Evolutionary conservation across 495 filamentous ascomycete species (phyloP).

Genomic region (Lasiosphaeria hispida): DNA sequence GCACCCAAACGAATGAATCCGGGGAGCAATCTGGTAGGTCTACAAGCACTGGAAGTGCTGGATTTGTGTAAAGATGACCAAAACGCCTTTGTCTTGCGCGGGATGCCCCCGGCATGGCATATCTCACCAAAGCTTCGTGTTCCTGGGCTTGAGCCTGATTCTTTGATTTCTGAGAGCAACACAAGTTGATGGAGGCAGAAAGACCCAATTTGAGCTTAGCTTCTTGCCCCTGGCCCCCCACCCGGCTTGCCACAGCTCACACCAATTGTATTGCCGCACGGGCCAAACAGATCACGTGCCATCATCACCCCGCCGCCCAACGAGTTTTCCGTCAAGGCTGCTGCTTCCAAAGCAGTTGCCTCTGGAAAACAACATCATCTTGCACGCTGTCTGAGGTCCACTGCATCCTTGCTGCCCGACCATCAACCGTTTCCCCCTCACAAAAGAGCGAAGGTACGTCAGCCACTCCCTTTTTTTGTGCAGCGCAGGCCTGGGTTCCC

Average conservation of each 20-base stretch:
- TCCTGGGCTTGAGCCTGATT: too few species aligned
- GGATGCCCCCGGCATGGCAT: too few species aligned
- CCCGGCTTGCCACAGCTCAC: background rate
- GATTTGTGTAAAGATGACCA: too few species aligned
- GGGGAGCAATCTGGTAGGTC: too few species aligned
- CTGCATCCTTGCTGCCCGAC: slow-evolving; percentile 31
- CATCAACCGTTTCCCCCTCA: slow-evolving; percentile 17
- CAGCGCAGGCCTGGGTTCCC: background rate
- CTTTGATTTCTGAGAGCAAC: too few species aligned
- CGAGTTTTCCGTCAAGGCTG: slow-evolving; percentile 40
- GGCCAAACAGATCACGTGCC: slow-evolving; percentile 32
- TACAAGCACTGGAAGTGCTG: too few species aligned
- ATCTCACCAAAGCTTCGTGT: too few species aligned
- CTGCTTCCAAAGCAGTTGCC: slow-evolving; percentile 28
- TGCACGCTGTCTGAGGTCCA: slow-evolving; percentile 24
- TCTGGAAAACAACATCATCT: slow-evolving; percentile 34
- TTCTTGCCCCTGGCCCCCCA: background rate
- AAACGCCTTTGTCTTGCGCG: too few species aligned
- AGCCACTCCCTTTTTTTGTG: background rate
- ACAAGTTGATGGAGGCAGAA: too few species aligned
- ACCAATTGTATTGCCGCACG: slow-evolving; percentile 20
- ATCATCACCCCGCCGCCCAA: slow-evolving; percentile 36
- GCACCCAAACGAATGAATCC: too few species aligned
- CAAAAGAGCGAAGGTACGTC: slow-evolving; percentile 26
- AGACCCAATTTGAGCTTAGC: too few species aligned